Conservation (phyloP, 2,329 filamentous ascomycete species). For the Pochonia chlamydosporia region DNA sequence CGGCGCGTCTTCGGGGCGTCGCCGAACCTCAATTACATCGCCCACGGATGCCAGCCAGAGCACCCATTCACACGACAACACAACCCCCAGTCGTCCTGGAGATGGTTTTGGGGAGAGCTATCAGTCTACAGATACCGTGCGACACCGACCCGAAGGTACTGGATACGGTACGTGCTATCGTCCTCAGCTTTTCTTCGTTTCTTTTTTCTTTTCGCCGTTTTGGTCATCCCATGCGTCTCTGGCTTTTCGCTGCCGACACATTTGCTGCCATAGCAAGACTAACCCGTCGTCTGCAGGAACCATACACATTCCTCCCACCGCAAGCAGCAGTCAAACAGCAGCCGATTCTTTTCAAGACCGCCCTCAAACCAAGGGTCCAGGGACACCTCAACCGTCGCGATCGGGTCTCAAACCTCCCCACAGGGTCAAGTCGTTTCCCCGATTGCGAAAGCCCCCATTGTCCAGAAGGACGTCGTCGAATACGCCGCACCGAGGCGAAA, state of each 20-base stretch:
- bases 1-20: slow-evolving; percentile 29
- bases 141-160: slow-evolving; percentile 46
- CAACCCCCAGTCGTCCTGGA: slow-evolving; percentile 29
- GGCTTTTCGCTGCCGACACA: neutral
- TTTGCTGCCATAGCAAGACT: neutral
- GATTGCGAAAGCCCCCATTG: slow-evolving; percentile 67
- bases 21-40: slow-evolving; percentile 33
- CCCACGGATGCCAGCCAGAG: slow-evolving; percentile 44
- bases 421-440: slow-evolving; percentile 39
- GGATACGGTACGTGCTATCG: slow-evolving; percentile 43
- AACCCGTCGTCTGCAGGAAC: slow-evolving; percentile 9
- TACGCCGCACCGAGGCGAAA: slow-evolving; percentile 71
- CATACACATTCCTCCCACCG: slow-evolving; percentile 11
- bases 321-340: slow-evolving; percentile 24
- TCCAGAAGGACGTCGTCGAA: slow-evolving; percentile 70
- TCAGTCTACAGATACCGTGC: slow-evolving; percentile 55
- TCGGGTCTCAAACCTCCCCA: slow-evolving; percentile 37
- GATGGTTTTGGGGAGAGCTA: slow-evolving; percentile 47
- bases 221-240: neutral
- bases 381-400: slow-evolving; percentile 26
- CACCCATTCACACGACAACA: slow-evolving; percentile 29
- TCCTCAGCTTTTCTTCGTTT: neutral
- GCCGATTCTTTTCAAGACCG: slow-evolving; percentile 33
- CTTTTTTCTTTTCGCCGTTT: neutral
- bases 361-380: slow-evolving; percentile 24